Base-by-base conservation (phyloP, 2,329 filamentous ascomycete genomes). In the Colletotrichum lupini region DNA sequence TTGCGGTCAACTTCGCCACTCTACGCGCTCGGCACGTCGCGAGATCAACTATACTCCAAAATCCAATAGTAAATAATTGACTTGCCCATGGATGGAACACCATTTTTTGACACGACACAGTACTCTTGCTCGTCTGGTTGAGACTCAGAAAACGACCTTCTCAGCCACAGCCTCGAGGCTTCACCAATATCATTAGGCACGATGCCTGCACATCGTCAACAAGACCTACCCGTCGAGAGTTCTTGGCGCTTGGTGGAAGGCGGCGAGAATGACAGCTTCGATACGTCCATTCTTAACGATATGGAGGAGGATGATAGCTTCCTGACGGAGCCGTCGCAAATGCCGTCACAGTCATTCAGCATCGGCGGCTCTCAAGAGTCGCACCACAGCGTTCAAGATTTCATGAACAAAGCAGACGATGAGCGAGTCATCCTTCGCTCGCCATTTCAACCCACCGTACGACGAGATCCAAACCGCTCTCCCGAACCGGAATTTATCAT, bases 231-330 rank as follows among this genome's bases (percentile, higher is more conserved):
- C 46, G 83, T 89, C 55, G 87, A 89, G 75, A 85, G 86, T 75
- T 91, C 89, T 24, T 91, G 89, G 89, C 89, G 89, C 76, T 85
- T 91, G 81, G 88, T 91, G 14, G 89, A 91, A 71, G 88, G 87
- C 67, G 82, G 85, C 77, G 89, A 90, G 68, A 86, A 90, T 78
- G 89, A 91, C 77, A 90, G 88, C 77, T 91, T 91, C 78, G 89
- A 90, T 76, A 89, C 88, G 6, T 86, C 86, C 11, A 83, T 90
- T 67, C 80, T 90, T 19, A 85, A 86, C 8, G 83, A 85, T 42
- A 79, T 86, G 35, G 80, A 80, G 46, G 82, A 83, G 57, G 85
- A 86, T 56, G 82, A 85, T 60, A 80, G 83, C 30, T 75, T 81
- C 28, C 76, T 82, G 1, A 85, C 84, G 77, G 81, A 83, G 56